A percentile compares a stretch with the other conserved stretches of the same genome.
These are phyloP conservation scores for Coprinopsis marcescibilis DNA, from an alignment of 768 basidiomycete genomes.

Conservation along the genomic window DNA sequence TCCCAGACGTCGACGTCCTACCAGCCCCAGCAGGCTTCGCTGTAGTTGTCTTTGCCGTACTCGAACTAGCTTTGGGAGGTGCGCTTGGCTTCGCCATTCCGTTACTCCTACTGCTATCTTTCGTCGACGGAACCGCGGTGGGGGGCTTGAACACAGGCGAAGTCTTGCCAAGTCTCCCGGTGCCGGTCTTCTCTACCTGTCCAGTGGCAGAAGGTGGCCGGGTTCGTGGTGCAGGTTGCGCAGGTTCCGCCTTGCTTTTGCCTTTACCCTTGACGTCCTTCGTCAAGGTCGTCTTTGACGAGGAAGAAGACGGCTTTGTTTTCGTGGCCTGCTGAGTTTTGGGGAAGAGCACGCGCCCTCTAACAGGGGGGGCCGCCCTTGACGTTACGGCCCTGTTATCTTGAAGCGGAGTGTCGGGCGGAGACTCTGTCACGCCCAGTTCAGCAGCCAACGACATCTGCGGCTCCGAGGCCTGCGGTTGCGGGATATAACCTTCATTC, in stretches of 20 bases:
- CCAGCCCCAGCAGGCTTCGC: neutral
- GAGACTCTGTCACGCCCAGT: slow-evolving; percentile 36
- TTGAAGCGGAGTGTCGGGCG: slow-evolving; percentile 47
- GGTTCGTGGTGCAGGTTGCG: slow-evolving; percentile 31
- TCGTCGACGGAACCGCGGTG: slow-evolving; percentile 7
- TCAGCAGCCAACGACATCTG: slow-evolving; percentile 39
- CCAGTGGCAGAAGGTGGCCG: slow-evolving; percentile 21
- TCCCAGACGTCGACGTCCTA: neutral
- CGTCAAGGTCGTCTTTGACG: neutral
- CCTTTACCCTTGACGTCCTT: slow-evolving; percentile 21
- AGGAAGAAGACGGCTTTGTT: neutral
- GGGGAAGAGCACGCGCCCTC: slow-evolving; percentile 22
- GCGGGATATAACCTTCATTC: neutral
- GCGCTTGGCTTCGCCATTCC: neutral
- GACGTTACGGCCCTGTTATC: slow-evolving; percentile 41
- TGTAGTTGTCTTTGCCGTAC: neutral
- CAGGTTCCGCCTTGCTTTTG: slow-evolving; percentile 19
- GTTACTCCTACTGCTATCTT: neutral
- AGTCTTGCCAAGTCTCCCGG: slow-evolving; percentile 14
- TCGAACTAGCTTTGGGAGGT: neutral
- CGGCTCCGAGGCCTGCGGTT: slow-evolving; percentile 1
- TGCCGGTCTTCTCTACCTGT: slow-evolving; percentile 31
- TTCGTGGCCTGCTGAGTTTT: no score
- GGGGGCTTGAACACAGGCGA: slow-evolving; percentile 21
- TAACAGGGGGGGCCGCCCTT: slow-evolving; percentile 4